Percentiles rank a stretch among this genome's conserved stretches.
Evolutionary conservation across 1,284 basidiomycete genomes (phyloP).

Genomic region (Pisolithus thermaeus): DNA sequence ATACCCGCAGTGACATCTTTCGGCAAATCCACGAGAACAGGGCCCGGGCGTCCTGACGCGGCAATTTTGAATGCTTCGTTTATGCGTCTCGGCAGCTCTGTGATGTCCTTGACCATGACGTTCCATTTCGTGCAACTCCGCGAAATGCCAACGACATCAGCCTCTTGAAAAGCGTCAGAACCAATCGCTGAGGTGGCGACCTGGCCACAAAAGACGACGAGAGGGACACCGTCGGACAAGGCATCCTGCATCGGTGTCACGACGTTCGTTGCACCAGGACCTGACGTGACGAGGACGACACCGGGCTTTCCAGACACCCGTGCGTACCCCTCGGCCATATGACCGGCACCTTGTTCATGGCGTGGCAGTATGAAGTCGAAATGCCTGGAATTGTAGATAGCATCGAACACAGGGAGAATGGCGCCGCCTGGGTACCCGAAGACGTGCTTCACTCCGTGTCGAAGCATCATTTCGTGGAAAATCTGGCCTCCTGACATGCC

Average conservation of each 20-base stretch:
- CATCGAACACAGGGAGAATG: slow-evolving; percentile 97
- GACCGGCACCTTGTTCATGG: slow-evolving; percentile 97
- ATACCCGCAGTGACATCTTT: slow-evolving; percentile 97
- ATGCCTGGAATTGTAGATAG: slow-evolving; percentile 94
- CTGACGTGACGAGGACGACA: slow-evolving; percentile 96
- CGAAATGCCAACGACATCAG: slow-evolving; percentile 94
- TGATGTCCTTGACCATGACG: slow-evolving; percentile 98
- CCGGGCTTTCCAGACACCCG: slow-evolving; percentile 97
- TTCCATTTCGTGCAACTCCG: slow-evolving; percentile 99
- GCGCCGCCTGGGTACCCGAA: slow-evolving; percentile 99
- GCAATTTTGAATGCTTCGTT: slow-evolving; percentile 99
- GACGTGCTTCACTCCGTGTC: slow-evolving; percentile 93
- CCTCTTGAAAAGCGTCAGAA: slow-evolving; percentile 98
- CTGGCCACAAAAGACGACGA: slow-evolving; percentile 96
- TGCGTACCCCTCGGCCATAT: slow-evolving; percentile 99
- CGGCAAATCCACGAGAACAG: slow-evolving; percentile 95
- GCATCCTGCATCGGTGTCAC: slow-evolving; percentile 99
- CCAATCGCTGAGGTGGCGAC: slow-evolving; percentile 98
- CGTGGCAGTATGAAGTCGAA: slow-evolving; percentile 96
- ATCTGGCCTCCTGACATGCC: slow-evolving; percentile 96
- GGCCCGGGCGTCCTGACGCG: slow-evolving; percentile 92
- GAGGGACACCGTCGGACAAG: slow-evolving; percentile 88
- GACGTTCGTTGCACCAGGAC: slow-evolving; percentile 97
- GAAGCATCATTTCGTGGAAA: slow-evolving; percentile 99
- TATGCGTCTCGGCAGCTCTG: slow-evolving; percentile 91